Evolutionary conservation across 805 yeast species (phyloP).

Genomic region (Yarrowia sp.): DNA sequence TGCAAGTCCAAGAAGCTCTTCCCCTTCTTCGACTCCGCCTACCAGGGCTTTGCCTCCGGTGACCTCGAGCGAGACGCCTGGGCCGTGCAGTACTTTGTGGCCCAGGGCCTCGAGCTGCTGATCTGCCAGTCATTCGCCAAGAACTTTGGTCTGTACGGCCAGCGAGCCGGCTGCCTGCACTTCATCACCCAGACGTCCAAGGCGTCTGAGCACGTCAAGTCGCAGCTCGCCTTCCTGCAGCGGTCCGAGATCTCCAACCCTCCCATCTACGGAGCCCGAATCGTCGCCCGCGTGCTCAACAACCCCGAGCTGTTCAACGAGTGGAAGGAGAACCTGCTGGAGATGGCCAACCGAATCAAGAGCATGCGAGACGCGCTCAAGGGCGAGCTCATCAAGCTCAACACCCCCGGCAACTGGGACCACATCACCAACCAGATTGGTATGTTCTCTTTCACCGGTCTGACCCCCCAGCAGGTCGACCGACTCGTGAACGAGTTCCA

Average conservation of each 20-base stretch:
- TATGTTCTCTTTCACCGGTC: conserved; percentile 93
- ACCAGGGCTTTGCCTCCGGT: conserved; percentile 93
- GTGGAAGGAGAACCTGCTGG: conserved; percentile 79
- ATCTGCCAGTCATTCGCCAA: conserved; percentile 93
- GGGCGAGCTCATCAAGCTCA: conserved; percentile 54
- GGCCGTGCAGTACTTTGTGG: conserved; percentile 48
- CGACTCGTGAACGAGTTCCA: conserved; percentile 67
- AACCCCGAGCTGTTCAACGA: conserved; percentile 56
- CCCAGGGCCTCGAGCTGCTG: conserved; percentile 43
- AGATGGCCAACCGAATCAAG: conserved; percentile 76
- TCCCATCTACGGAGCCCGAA: conserved; percentile 89
- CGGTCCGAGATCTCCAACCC: conserved; percentile 92
- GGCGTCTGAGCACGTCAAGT: conserved; percentile 54
- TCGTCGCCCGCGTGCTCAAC: conserved; percentile 74
- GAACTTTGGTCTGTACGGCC: conserved; percentile 94
- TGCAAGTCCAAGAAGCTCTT: conserved; percentile 57
- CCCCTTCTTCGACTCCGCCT: conserved; percentile 90
- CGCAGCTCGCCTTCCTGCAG: conserved; percentile 78
- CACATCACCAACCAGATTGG: conserved; percentile 88
- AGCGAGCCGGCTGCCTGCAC: conserved; percentile 84
- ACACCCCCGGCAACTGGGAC: conserved; percentile 71
- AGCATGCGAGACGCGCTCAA: conserved; percentile 65
- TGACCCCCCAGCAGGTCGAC: conserved; percentile 66
- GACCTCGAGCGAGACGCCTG: conserved; percentile 70
- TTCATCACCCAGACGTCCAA: conserved; percentile 50